Base-by-base conservation (phyloP, 2,329 filamentous ascomycete species). In the Juglanconis oblonga region DNA sequence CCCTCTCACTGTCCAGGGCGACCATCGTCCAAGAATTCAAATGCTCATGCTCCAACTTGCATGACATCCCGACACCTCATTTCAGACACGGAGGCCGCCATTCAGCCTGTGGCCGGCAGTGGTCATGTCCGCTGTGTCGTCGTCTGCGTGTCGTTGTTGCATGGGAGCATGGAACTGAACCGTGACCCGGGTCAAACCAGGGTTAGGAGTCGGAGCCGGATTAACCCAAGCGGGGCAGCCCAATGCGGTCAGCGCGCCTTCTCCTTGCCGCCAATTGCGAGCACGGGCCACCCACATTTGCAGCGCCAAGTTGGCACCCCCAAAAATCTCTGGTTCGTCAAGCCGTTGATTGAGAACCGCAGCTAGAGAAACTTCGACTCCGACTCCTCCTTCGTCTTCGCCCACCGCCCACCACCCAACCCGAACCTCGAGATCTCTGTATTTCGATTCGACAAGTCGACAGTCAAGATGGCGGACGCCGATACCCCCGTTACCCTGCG, bases 401-500 rank as follows among this genome's bases (percentile, higher is more conserved):
- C 33, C 54, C 47, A 40, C 29, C 55, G 33, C 29, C 45, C 55
- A 45, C 45, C 47, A 32, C 35, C 45, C 49, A 35, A 48, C 29
- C 10, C 53, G 53, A 51, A 51, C 51, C 45, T 63, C 67, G 67
- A 61, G 57, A 69, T 62, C 62, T 50, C 52, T 40, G 24, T 29
- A 50, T 56, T 58, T 56, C 58, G 65, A 67, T 58, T 56, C 58
- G 65, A 67, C 66, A 79, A 75, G 75, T 81, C 82, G 82, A 84
- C 57, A 96, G 48, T 36, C 55, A 57, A 81, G 80, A 97, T 97
- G 94, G 90, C 93, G 82, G 90, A 93, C 82, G 81, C 81, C 76
- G 88, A 91, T 78, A 80, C 81, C 73, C 82, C 88, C 77, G 88
- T 92, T 78, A 92, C 89, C 75, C 83, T 93, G 83, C 88, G 95